These are phyloP conservation scores for Ceraceosorus guamensis DNA, from an alignment of 1,284 basidiomycete species.

Conservation along the genomic window DNA sequence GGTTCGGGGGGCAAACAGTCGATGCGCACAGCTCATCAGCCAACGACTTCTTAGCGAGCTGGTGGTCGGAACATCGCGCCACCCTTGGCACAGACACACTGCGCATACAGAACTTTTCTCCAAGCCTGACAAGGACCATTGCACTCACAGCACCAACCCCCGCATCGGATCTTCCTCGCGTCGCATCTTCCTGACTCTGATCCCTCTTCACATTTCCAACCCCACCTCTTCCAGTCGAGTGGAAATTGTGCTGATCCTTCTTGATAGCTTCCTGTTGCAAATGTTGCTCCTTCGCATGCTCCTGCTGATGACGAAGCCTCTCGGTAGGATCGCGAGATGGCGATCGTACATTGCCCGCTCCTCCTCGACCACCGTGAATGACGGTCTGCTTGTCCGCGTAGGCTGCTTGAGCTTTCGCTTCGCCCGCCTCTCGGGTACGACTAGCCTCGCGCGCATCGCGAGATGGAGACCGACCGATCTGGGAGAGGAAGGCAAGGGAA, in stretches of 20 bases:
- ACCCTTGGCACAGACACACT: too few species aligned
- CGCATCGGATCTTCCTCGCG: conserved; percentile 17
- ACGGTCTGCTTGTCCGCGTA: conserved; percentile 6
- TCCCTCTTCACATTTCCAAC: conserved; percentile 56
- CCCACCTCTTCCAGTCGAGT: conserved; percentile 65
- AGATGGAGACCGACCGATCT: conserved; percentile 11
- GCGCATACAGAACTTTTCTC: conserved; percentile 10
- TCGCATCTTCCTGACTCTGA: neutral
- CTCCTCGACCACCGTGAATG: conserved; percentile 66
- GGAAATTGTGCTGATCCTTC: conserved; percentile 51
- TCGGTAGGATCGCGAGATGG: conserved; percentile 58
- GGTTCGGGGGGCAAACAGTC: neutral
- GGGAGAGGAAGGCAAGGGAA: conserved; percentile 11
- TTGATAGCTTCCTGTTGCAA: conserved; percentile 37
- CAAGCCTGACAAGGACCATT: too few species aligned
- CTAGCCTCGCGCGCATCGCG: conserved; percentile 7
- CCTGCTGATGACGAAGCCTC: conserved; percentile 28
- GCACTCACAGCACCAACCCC: conserved; percentile 20
- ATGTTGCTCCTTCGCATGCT: conserved; percentile 20
- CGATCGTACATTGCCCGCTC: conserved; percentile 68
- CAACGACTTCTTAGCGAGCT: conserved; percentile 3
- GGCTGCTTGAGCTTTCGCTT: conserved; percentile 1
- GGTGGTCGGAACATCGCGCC: too few species aligned
- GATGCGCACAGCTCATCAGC: neutral
- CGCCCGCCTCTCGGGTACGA: conserved; percentile 3